These are phyloP conservation scores for Corylus avellana DNA, from an alignment of 306 rosid genomes.

Conservation along the genomic window DNA sequence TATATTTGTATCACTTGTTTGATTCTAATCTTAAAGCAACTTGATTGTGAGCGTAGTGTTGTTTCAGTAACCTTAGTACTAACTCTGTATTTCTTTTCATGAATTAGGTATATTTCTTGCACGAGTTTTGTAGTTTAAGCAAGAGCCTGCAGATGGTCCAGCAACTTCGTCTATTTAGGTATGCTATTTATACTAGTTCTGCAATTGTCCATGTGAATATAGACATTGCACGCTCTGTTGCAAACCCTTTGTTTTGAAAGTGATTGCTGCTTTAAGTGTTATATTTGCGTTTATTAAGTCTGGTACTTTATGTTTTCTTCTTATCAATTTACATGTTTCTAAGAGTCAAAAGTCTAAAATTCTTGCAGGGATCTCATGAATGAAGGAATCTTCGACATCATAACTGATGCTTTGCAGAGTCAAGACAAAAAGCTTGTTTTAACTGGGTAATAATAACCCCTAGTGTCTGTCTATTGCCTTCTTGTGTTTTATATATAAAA, in stretches of 20 bases:
- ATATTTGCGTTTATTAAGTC: constrained; percentile 13
- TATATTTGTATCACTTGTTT: neutral
- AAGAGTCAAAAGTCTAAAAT: constrained; percentile 30
- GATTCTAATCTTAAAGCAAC: neutral
- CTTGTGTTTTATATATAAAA: neutral
- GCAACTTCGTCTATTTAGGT: constrained; percentile 91
- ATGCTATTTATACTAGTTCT: constrained; percentile 33
- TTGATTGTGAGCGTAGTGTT: neutral
- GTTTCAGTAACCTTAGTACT: neutral
- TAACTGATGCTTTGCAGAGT: constrained; percentile 74
- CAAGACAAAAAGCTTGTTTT: constrained; percentile 81
- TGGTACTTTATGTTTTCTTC: constrained; percentile 1
- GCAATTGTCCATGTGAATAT: constrained; percentile 15
- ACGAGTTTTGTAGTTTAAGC: constrained; percentile 89
- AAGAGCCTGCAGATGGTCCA: constrained; percentile 95
- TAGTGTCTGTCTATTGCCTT: neutral
- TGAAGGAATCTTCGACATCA: constrained; percentile 89
- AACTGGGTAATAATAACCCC: constrained; percentile 71
- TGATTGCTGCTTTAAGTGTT: constrained; percentile 19
- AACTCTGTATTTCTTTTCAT: neutral
- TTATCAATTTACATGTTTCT: constrained; percentile 23
- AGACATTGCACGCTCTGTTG: neutral
- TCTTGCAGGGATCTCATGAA: constrained; percentile 82
- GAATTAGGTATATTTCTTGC: constrained; percentile 78
- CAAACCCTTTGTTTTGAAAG: constrained; percentile 3